Percentiles rank a stretch among this genome's conserved stretches.
Conservation (phyloP, 176 grass and related monocot genomes). For the Miscanthus lutarioriparius region DNA sequence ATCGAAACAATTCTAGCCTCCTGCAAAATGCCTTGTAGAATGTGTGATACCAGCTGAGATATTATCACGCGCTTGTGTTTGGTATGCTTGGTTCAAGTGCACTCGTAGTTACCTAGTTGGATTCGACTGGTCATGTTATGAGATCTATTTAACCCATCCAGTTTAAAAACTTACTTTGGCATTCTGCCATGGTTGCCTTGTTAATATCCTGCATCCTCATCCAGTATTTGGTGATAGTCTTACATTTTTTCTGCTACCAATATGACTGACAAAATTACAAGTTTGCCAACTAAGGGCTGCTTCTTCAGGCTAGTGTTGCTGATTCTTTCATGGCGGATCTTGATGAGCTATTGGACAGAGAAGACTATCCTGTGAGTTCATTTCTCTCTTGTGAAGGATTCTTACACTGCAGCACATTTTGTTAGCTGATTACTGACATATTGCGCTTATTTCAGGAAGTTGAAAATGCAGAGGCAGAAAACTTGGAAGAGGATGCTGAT, state of each 20-base stretch:
- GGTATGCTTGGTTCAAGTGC: too few relatives aligned
- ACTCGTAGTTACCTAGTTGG: neutral
- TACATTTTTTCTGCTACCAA: neutral
- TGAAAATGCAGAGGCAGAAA: constrained; percentile 43
- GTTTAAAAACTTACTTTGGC: neutral
- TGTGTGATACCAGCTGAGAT: too few relatives aligned
- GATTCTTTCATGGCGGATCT: constrained; percentile 73
- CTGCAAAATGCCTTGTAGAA: too few relatives aligned
- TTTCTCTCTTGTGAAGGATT: neutral
- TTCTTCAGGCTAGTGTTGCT: constrained; percentile 51
- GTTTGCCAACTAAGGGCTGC: constrained; percentile 2
- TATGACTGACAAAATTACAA: neutral
- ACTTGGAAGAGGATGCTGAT: constrained; percentile 57
- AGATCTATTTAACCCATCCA: neutral
- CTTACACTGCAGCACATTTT: neutral
- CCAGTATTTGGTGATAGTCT: neutral
- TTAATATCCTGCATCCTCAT: neutral
- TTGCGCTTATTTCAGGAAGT: constrained; percentile 47
- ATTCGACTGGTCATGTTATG: neutral
- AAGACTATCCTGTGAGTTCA: constrained; percentile 55
- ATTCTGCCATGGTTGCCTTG: neutral
- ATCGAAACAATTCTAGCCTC: too few relatives aligned
- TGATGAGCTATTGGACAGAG: constrained; percentile 62
- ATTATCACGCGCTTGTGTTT: too few relatives aligned
- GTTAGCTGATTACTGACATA: neutral